phyloP scores from a whole-genome alignment of 2,329 filamentous ascomycete genomes.

The Fusarium devonianum region DNA sequence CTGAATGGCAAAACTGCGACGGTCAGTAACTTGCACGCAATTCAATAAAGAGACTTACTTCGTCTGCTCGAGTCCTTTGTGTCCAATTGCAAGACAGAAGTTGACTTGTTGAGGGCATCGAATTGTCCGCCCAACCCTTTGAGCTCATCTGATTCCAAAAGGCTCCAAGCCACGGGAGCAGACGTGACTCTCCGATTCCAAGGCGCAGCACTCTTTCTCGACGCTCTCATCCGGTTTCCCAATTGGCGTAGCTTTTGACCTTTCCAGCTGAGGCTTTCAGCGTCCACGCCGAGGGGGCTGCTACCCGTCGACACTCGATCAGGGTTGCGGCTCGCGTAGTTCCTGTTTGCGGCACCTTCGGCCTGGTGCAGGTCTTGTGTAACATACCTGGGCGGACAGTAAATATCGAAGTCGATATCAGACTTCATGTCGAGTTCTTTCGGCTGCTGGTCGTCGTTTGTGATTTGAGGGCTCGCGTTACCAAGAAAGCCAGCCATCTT shows the following conservation, averaged over 20 bases:
- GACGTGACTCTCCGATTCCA: slow-evolving; percentile 4
- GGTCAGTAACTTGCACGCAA: neutral
- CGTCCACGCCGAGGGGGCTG: neutral
- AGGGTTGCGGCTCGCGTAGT: neutral
- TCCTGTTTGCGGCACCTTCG: neutral
- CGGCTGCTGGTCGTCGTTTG: neutral
- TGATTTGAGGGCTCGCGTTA: neutral
- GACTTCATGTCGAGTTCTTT: neutral
- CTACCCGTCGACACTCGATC: neutral
- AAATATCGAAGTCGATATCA: neutral
- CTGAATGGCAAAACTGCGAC: neutral
- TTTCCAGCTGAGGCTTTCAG: neutral
- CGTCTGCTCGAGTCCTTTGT: neutral
- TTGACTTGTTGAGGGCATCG: neutral
- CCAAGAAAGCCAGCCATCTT: slow-evolving; percentile 6
- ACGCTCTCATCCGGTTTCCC: neutral
- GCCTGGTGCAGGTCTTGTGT: neutral
- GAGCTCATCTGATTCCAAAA: slow-evolving; percentile 6
- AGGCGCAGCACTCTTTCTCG: neutral
- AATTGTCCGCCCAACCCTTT: slow-evolving; percentile 21
- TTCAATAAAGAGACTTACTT: neutral
- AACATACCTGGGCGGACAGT: neutral
- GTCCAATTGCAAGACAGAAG: neutral
- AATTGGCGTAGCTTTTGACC: neutral
- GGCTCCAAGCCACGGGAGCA: neutral